Evolutionary conservation across 371 early-diverging fungal species (phyloP).

Genomic region (Smittium mucronatum): DNA sequence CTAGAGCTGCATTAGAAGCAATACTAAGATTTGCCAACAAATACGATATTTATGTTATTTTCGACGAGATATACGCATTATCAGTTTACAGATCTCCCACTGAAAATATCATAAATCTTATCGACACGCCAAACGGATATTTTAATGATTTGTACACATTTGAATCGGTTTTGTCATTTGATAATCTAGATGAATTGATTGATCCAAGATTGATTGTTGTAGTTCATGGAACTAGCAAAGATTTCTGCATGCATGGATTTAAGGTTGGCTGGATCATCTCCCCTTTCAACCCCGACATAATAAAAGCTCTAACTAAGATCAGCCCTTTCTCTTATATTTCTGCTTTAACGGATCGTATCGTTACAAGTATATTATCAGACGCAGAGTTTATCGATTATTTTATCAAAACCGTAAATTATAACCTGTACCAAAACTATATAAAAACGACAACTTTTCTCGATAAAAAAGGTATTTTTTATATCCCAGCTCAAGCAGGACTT

Average conservation of each 20-base stretch:
- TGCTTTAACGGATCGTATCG: slow-evolving; percentile 39
- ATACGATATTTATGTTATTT: slow-evolving; percentile 51
- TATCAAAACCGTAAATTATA: slow-evolving; percentile 39
- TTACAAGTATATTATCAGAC: slow-evolving; percentile 42
- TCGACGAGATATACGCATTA: slow-evolving; percentile 73
- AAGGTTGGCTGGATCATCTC: slow-evolving; percentile 47
- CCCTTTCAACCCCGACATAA: slow-evolving; percentile 42
- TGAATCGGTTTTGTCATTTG: slow-evolving; percentile 40
- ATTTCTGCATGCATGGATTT: slow-evolving; percentile 57
- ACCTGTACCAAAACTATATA: slow-evolving; percentile 39
- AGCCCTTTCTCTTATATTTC: slow-evolving; percentile 42
- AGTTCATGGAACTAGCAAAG: slow-evolving; percentile 63
- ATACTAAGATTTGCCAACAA: slow-evolving; percentile 44
- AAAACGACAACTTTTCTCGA: slow-evolving; percentile 30
- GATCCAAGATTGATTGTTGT: slow-evolving; percentile 51
- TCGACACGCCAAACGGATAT: neutral
- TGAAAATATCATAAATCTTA: neutral
- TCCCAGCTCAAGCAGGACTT: slow-evolving; percentile 48
- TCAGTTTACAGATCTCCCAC: slow-evolving; percentile 44
- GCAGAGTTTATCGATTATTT: slow-evolving; percentile 43
- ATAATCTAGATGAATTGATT: slow-evolving; percentile 40
- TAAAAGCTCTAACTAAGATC: slow-evolving; percentile 29
- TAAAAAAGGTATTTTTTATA: slow-evolving; percentile 34
- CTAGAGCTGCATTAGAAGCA: slow-evolving; percentile 37
- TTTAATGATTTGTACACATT: slow-evolving; percentile 36